Base-by-base conservation (phyloP, 2,329 filamentous ascomycete genomes). In the Aspergillus latus region DNA sequence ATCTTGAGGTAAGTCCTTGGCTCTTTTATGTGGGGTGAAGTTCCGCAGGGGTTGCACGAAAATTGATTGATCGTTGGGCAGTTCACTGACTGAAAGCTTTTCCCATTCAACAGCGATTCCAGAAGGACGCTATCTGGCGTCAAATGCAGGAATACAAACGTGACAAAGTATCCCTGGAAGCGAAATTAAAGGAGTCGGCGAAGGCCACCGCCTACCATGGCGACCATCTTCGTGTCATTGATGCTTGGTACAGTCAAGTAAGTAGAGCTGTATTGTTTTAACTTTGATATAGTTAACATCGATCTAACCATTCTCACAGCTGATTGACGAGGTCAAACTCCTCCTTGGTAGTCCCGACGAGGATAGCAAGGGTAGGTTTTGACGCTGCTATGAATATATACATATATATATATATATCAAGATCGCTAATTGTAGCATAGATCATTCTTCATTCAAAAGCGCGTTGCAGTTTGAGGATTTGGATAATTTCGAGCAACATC, bases 111-210 rank as follows among this genome's bases (percentile, higher is more conserved):
- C 75, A 95, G 91, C 86, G 88, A 71, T 94, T 89, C 69, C 89
- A 93, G 77, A 99, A 97, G 78, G 94, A 96, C 79, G 94, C 94
- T 62, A 96, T 99, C 72, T 88, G 90, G 68, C 90, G 95, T 57
- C 93, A 97, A 77, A 96, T 99, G 92, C 90, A 92, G 71, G 94
- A 97, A 76, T 97, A 96, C 76, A 96, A 96, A 77, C 87, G 94
- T 66, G 91, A 96, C 72, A 92, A 92, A 72, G 82, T 83, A 56
- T 89, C 88, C 40, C 79, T 95, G 60, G 92, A 97, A 77, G 81
- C 85, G 57, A 89, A 90, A 69, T 80, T 97, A 59, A 88, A 88
- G 69, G 89, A 96, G 63, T 79, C 95, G 61, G 84, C 89, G 62
- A 92, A 91, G 72, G 84, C 86, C 68, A 85, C 89, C 30, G 82